Percentiles rank a stretch among this genome's conserved stretches.
Conservation (phyloP, 331 rosid species). For the Quercus tomentella region DNA sequence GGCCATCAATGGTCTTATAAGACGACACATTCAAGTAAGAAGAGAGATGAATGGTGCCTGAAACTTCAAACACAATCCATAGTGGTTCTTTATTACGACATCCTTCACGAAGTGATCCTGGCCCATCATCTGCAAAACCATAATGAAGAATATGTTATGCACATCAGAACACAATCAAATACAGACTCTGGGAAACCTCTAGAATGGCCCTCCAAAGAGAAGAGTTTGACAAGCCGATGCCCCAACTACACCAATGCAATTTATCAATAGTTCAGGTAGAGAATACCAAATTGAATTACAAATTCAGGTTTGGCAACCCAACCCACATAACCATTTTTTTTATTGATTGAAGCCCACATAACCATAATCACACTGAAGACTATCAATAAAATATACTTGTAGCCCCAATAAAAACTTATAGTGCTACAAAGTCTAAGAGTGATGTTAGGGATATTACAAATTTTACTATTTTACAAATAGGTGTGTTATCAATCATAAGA, state of each 20-base stretch:
- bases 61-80: slow-evolving; percentile 89
- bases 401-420: background rate
- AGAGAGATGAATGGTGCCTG: slow-evolving; percentile 67
- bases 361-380: background rate
- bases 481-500: too few relatives aligned
- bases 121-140: slow-evolving; percentile 72
- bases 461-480: too few relatives aligned
- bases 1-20: slow-evolving; percentile 77
- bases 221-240: background rate
- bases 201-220: background rate
- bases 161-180: background rate
- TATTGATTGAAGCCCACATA: too few relatives aligned
- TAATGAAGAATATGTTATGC: background rate
- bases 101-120: slow-evolving; percentile 83
- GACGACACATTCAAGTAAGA: slow-evolving; percentile 74
- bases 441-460: too few relatives aligned
- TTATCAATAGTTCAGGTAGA: background rate
- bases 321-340: too few relatives aligned
- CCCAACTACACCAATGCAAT: background rate
- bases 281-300: background rate
- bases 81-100: slow-evolving; percentile 76
- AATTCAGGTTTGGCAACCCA: background rate
- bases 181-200: background rate
- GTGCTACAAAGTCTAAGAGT: too few relatives aligned
- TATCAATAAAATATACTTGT: background rate